Evolutionary conservation across 139 green algal genomes (phyloP).

Genomic region (Picochlorum sp.): DNA sequence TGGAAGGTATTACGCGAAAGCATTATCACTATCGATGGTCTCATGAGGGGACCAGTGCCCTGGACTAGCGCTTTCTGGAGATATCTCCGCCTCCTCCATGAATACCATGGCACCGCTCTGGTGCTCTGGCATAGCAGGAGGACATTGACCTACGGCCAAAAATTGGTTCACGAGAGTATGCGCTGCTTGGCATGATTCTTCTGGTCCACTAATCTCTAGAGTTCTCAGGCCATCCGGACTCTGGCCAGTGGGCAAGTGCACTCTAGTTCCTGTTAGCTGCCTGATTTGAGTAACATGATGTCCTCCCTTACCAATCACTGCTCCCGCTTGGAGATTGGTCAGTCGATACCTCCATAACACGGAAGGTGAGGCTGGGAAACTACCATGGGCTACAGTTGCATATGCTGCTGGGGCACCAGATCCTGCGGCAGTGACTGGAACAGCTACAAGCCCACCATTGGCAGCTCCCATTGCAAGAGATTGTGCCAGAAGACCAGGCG

Average conservation of each 20-base stretch:
- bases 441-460: background rate
- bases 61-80: background rate
- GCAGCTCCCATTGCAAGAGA: background rate
- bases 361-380: background rate
- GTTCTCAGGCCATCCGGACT: constrained; percentile 7
- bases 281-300: constrained; percentile 26
- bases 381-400: background rate
- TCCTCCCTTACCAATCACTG: constrained; percentile 33
- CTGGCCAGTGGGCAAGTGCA: constrained; percentile 20
- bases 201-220: constrained; percentile 19
- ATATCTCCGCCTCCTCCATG: background rate
- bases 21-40: background rate
- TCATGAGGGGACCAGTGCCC: background rate
- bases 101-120: constrained; percentile 1
- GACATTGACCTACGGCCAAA: constrained; percentile 13
- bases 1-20: background rate
- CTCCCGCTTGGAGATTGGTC: constrained; percentile 24
- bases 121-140: constrained; percentile 7
- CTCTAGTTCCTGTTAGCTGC: constrained; percentile 16
- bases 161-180: constrained; percentile 30
- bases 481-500: constrained; percentile 6
- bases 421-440: background rate
- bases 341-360: constrained; percentile 17
- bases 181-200: constrained; percentile 18
- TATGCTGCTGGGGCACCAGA: background rate